Evolutionary conservation across 2,329 filamentous ascomycete genomes (phyloP).

Genomic region (Xylariaceae sp.): DNA sequence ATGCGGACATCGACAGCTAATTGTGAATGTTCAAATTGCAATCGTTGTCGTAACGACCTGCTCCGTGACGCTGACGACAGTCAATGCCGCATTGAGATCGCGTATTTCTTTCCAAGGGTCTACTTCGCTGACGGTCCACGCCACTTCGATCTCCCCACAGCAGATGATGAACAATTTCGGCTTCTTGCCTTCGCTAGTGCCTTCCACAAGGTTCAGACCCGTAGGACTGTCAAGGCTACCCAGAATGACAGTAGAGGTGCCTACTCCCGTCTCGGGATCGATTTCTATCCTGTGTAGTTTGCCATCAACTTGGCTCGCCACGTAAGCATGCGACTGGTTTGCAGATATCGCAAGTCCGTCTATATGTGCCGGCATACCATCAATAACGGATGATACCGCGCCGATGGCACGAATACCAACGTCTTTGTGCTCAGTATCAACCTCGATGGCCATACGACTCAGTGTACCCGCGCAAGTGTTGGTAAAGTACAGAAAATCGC

Average conservation of each 20-base stretch:
- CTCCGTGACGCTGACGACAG: conserved; percentile 18
- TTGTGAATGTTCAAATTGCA: background rate
- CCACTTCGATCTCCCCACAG: conserved; percentile 25
- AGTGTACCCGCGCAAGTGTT: conserved; percentile 30
- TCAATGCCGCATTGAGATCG: conserved; percentile 25
- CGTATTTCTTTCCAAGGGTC: conserved; percentile 18
- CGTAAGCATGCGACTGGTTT: conserved; percentile 25
- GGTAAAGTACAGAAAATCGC: conserved; percentile 28
- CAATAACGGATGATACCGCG: conserved; percentile 22
- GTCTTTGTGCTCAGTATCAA: conserved; percentile 15
- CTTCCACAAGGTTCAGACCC: conserved; percentile 22
- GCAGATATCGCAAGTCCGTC: conserved; percentile 28
- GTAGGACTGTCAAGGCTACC: conserved; percentile 29
- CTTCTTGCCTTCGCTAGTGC: conserved; percentile 13
- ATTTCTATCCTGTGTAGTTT: conserved; percentile 26
- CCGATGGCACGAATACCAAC: conserved; percentile 24
- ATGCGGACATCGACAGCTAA: too few species aligned
- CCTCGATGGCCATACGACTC: conserved; percentile 27
- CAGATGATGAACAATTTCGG: conserved; percentile 30
- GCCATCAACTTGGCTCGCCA: conserved; percentile 28
- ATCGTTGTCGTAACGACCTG: conserved; percentile 13
- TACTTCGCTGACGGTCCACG: conserved; percentile 11
- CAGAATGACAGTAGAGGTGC: conserved; percentile 20
- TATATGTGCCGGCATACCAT: conserved; percentile 26
- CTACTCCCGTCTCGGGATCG: conserved; percentile 20